Evolutionary conservation across 352 stramenopile species (phyloP).

Genomic region (Plasmopara muralis): DNA sequence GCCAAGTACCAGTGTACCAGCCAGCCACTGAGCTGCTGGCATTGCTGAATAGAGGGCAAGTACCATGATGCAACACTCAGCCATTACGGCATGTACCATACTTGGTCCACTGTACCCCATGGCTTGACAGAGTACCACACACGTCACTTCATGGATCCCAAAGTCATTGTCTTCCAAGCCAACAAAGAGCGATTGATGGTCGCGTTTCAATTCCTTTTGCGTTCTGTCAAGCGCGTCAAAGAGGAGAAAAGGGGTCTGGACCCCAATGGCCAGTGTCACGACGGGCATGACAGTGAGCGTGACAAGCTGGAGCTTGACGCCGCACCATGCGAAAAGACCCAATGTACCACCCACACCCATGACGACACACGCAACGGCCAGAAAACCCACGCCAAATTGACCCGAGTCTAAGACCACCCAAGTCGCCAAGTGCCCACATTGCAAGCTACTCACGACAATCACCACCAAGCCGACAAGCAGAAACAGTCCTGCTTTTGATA

Average conservation of each 20-base stretch:
- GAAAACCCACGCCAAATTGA: slow-evolving; percentile 58
- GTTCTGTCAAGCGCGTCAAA: slow-evolving; percentile 48
- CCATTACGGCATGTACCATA: slow-evolving; percentile 38
- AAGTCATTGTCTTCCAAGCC: slow-evolving; percentile 38
- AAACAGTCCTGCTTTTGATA: slow-evolving; percentile 25
- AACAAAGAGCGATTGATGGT: slow-evolving; percentile 44
- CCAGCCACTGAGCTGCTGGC: slow-evolving; percentile 62
- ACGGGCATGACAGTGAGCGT: slow-evolving; percentile 64
- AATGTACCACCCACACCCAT: slow-evolving; percentile 57
- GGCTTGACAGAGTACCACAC: slow-evolving; percentile 40
- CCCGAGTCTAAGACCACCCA: slow-evolving; percentile 41
- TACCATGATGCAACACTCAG: slow-evolving; percentile 38
- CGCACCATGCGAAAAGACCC: slow-evolving; percentile 57
- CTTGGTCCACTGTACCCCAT: slow-evolving; percentile 50
- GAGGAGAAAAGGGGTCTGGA: slow-evolving; percentile 67
- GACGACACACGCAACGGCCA: slow-evolving; percentile 56
- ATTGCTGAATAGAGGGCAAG: slow-evolving; percentile 56
- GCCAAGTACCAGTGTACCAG: slow-evolving; percentile 36
- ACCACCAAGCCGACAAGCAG: slow-evolving; percentile 44
- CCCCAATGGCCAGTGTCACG: slow-evolving; percentile 57
- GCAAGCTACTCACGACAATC: slow-evolving; percentile 64
- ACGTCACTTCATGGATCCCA: slow-evolving; percentile 44
- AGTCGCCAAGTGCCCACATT: slow-evolving; percentile 41
- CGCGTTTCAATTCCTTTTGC: slow-evolving; percentile 36
- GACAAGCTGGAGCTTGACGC: slow-evolving; percentile 58